A percentile compares a stretch with the other conserved stretches of the same genome.
Evolutionary conservation across 257 asterid species (phyloP).

Genomic region (Fraxinus pennsylvanica): DNA sequence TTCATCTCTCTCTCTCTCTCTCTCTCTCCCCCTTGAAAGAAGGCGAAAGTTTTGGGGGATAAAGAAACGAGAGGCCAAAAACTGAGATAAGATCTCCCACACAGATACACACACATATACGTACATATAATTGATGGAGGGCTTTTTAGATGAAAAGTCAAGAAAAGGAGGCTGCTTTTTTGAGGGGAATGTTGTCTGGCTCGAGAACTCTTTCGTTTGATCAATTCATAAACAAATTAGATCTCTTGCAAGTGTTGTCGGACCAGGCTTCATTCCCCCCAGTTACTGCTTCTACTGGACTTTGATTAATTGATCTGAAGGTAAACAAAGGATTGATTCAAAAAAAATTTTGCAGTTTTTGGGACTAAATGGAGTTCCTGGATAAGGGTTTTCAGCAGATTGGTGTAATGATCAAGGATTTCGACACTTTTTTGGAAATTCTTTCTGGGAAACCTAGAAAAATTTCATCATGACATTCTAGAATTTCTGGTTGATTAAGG

Average conservation of each 20-base stretch:
- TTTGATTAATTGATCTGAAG: neutral
- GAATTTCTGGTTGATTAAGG: conserved; percentile 14
- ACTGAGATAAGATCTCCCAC: conserved; percentile 15
- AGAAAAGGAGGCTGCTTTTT: conserved; percentile 32
- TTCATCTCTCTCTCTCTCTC: conserved; percentile 16
- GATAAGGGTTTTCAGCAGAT: conserved; percentile 32
- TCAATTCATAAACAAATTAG: neutral
- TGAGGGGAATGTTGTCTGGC: conserved; percentile 68
- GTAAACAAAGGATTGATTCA: neutral
- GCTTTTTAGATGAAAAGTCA: neutral
- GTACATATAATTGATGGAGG: neutral
- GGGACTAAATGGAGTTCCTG: neutral
- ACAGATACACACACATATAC: neutral
- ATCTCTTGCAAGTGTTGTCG: conserved; percentile 43
- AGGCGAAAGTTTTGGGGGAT: conserved; percentile 65
- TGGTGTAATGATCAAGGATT: conserved; percentile 49
- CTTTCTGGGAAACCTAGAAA: conserved; percentile 3
- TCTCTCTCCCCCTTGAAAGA: conserved; percentile 38
- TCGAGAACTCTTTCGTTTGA: conserved; percentile 42
- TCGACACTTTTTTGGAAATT: neutral
- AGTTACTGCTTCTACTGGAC: conserved; percentile 27
- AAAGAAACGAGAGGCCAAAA: conserved; percentile 31
- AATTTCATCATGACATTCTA: conserved; percentile 38
- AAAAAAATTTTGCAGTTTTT: neutral
- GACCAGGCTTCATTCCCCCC: conserved; percentile 66